A percentile compares a stretch with the other conserved stretches of the same genome.
Evolutionary conservation across 2,329 filamentous ascomycete genomes (phyloP).

Genomic region (Clonostachys rhizophaga): DNA sequence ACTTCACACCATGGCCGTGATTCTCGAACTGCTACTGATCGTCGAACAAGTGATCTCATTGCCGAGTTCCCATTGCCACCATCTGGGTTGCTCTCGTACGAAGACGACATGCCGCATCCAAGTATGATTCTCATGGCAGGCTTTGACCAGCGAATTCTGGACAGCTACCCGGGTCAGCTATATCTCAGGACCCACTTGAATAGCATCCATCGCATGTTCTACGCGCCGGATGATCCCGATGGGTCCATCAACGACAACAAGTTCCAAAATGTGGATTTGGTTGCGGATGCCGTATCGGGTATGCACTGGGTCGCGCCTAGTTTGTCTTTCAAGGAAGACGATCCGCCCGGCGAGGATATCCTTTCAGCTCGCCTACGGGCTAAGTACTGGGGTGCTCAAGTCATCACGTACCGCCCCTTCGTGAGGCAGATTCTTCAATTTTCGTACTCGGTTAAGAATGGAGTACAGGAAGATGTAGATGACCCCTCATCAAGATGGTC

Average conservation of each 20-base stretch:
- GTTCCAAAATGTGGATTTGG: slow-evolving; percentile 39
- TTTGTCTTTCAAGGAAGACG: slow-evolving; percentile 58
- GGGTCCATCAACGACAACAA: slow-evolving; percentile 24
- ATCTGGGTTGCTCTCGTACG: slow-evolving; percentile 56
- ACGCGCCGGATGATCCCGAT: slow-evolving; percentile 35
- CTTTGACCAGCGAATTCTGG: slow-evolving; percentile 42
- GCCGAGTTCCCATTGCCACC: slow-evolving; percentile 71
- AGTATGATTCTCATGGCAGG: slow-evolving; percentile 40
- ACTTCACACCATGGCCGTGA: background rate
- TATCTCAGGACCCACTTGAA: slow-evolving; percentile 63
- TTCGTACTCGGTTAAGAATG: slow-evolving; percentile 11
- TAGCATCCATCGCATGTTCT: slow-evolving; percentile 53
- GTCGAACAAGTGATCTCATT: slow-evolving; percentile 67
- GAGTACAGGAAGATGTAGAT: slow-evolving; percentile 21
- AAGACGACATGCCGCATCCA: slow-evolving; percentile 63
- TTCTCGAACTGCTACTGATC: background rate
- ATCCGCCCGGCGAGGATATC: slow-evolving; percentile 70
- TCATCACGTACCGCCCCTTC: slow-evolving; percentile 84
- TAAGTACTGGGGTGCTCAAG: slow-evolving; percentile 90
- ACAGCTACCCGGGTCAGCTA: slow-evolving; percentile 59
- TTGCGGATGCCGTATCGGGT: slow-evolving; percentile 34
- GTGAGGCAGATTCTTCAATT: slow-evolving; percentile 51
- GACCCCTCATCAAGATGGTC: slow-evolving; percentile 17
- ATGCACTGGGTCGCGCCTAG: slow-evolving; percentile 41
- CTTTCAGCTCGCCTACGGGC: slow-evolving; percentile 79